Base-by-base conservation (phyloP, 306 rosid genomes). In the Quercus agrifolia region DNA sequence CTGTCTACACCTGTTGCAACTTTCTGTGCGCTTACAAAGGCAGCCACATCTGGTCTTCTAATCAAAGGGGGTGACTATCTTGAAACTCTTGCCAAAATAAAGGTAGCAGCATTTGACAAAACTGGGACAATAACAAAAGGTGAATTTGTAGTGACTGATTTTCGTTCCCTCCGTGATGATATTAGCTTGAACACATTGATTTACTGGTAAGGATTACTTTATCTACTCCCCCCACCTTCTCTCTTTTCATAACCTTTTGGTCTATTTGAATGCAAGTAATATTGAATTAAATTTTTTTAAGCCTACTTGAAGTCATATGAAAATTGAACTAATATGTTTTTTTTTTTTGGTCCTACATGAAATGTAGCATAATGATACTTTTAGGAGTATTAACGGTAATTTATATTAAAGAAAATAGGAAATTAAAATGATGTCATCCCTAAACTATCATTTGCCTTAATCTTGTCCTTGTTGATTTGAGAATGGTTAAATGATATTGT, bases 1-100 rank as follows among this genome's bases (percentile, higher is more conserved):
- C 98, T 96, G 69, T 96, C 99, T 20, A 91, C 99, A 0, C 99
- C 99, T 13, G 93, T 93, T 70, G 99, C 97, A 33, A 93, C 99
- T 13, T 96, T 93, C 75, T 96, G 98, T 83, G 93, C 99, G n/a
- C 93, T 89, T 75, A 87, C 98, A 2, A 90, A 83, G 84, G 99
- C 99, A 33, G 99, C 98, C 23, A 88, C 90, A 2, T 88, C 94
- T 1, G 98, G 99, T 59, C 90, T 96, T 70, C 87, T 96, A 58
- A 91, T 96, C 89, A 96, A 96, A 89, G 98, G 99, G 49, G 99
- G 99, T 49, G 89, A 93, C 41, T 76, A 73, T 85, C 92, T 96
- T 54, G 98, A 96, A 82, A 89, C 82, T 51, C 89, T 96, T 3
- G 94, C 92, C 0, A 93, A 91, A 83, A 77, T 93, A 72, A 93